These are phyloP conservation scores for Paramecium caudatum DNA, from an alignment of 73 alveolate species.

Conservation along the genomic window DNA sequence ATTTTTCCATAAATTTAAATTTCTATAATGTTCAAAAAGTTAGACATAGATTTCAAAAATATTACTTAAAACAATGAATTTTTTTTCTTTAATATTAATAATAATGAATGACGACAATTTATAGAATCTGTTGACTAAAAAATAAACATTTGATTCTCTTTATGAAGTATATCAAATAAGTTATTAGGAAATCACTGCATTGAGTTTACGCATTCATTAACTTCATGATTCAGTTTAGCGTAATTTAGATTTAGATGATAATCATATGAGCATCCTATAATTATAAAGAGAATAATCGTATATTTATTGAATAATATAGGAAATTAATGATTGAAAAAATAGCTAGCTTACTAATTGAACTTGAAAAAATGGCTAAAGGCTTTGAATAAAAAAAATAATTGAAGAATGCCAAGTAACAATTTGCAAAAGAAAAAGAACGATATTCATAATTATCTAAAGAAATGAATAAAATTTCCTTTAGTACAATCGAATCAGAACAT, in stretches of 20 bases:
- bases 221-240: not conserved
- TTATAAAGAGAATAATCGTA: constrained; percentile 39
- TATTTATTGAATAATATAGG: not conserved
- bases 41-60: not conserved
- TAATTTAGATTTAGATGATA: constrained; percentile 31
- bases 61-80: not conserved
- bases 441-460: constrained; percentile 18
- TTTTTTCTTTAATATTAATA: not conserved
- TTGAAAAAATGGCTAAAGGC: not conserved
- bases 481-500: not conserved
- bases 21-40: too few species aligned
- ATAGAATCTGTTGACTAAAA: constrained; percentile 18
- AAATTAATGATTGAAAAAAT: not conserved
- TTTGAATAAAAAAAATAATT: constrained; percentile 33
- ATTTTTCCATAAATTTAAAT: too few species aligned
- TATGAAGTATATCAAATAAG: not conserved
- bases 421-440: constrained; percentile 25
- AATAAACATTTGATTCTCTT: constrained; percentile 10
- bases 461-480: not conserved
- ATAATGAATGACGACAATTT: constrained; percentile 9
- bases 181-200: constrained; percentile 28
- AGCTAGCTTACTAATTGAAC: not conserved
- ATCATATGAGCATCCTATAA: constrained; percentile 5
- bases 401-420: constrained; percentile 25
- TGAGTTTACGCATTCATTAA: constrained; percentile 20